phyloP scores from a whole-genome alignment of 2,329 filamentous ascomycete species.

The Pezicula rhizophila region DNA sequence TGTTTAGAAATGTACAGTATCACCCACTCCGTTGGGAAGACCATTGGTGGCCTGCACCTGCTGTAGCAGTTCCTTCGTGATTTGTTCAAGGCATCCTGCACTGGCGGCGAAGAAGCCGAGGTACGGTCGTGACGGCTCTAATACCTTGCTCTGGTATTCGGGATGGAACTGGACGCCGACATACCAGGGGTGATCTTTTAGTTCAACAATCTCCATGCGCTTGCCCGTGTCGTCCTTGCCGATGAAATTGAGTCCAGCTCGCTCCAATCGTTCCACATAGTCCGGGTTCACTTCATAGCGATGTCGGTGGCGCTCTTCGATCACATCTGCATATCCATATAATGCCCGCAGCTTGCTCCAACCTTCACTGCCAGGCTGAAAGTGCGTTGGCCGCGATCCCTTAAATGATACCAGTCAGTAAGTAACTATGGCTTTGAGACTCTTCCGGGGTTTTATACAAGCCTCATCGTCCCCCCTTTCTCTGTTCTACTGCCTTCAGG shows the following conservation, averaged over 20 bases:
- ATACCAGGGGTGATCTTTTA: conserved; percentile 78
- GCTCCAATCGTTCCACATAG: conserved; percentile 62
- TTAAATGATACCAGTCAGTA: neutral
- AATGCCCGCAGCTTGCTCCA: conserved; percentile 73
- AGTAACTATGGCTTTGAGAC: neutral
- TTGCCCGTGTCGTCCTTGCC: conserved; percentile 74
- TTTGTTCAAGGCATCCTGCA: conserved; percentile 23
- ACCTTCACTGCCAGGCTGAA: conserved; percentile 68
- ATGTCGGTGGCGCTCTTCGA: conserved; percentile 77
- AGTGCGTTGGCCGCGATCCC: conserved; percentile 66
- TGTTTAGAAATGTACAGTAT: neutral
- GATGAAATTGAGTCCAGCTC: conserved; percentile 67
- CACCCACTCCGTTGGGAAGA: neutral
- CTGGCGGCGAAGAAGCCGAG: conserved; percentile 80
- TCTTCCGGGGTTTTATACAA: conserved; percentile 29
- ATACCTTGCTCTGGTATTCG: conserved; percentile 72
- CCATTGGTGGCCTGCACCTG: neutral
- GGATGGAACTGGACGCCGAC: conserved; percentile 87
- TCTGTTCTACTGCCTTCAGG: too few species aligned
- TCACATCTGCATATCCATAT: conserved; percentile 53
- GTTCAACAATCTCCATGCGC: conserved; percentile 78
- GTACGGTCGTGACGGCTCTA: conserved; percentile 69
- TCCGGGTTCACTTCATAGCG: conserved; percentile 87
- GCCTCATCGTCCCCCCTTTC: conserved; percentile 40
- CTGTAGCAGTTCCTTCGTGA: conserved; percentile 10